Conservation (phyloP, 73 alveolate genomes). For the Paramecium primaurelia region DNA sequence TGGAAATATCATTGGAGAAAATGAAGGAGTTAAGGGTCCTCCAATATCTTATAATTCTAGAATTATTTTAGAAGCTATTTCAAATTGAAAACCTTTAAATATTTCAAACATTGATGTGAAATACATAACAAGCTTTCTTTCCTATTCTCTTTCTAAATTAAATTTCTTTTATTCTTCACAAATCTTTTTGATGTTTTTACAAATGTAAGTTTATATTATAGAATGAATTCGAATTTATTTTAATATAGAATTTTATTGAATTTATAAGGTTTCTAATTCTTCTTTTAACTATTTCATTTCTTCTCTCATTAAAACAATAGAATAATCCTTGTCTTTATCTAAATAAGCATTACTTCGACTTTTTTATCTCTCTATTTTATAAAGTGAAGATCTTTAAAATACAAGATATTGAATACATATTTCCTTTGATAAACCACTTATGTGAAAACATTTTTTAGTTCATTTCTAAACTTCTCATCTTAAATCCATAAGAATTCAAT, state of each 20-base stretch:
- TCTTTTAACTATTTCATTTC: background rate
- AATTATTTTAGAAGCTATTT: background rate
- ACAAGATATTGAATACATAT: background rate
- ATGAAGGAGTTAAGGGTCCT: background rate
- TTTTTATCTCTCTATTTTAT: background rate
- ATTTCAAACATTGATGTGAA: background rate
- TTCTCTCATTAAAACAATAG: background rate
- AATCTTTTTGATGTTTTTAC: background rate
- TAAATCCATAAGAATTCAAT: background rate
- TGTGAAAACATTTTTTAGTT: background rate
- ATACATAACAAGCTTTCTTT: background rate
- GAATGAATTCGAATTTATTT: background rate
- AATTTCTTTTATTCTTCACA: background rate
- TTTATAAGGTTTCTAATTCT: background rate
- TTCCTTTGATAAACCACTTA: background rate
- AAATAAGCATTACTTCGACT: background rate
- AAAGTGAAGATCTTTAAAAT: background rate
- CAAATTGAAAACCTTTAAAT: background rate
- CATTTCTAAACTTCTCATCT: background rate
- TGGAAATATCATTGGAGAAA: background rate
- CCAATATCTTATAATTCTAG: background rate
- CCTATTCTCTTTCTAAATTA: background rate
- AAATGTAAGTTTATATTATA: background rate
- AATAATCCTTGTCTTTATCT: background rate
- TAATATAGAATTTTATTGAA: background rate